Conservation (phyloP, 2,329 filamentous ascomycete species). For the Paramyrothecium sp. region DNA sequence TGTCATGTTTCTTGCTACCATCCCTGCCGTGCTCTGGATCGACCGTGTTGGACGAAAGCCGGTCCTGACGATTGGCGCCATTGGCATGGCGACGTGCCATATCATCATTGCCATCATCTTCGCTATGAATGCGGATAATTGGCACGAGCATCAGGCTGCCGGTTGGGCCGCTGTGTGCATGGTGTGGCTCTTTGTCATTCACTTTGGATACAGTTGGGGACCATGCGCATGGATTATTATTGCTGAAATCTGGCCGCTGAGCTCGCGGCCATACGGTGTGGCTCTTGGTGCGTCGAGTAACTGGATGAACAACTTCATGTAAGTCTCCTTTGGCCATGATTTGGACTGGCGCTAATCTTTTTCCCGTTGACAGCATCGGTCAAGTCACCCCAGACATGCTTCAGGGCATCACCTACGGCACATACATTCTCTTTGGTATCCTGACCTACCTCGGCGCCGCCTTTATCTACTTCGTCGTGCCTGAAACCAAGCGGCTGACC, state of each 20-base stretch:
- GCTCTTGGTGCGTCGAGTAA: conserved; percentile 65
- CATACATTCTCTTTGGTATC: conserved; percentile 69
- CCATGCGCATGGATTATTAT: conserved; percentile 74
- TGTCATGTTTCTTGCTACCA: conserved; percentile 66
- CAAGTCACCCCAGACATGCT: conserved; percentile 71
- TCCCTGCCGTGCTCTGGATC: conserved; percentile 65
- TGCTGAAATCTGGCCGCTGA: conserved; percentile 72
- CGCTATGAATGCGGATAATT: conserved; percentile 60
- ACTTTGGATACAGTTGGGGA: conserved; percentile 76
- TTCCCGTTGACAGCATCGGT: conserved; percentile 48
- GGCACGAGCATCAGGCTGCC: conserved; percentile 54
- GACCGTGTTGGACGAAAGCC: conserved; percentile 64
- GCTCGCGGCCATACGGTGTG: conserved; percentile 68
- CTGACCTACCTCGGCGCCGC: conserved; percentile 61
- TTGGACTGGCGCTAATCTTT: too few species aligned
- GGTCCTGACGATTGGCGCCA: conserved; percentile 60
- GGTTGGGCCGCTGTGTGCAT: conserved; percentile 69
- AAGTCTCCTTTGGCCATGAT: conserved; percentile 4
- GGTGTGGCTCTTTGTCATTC: conserved; percentile 73
- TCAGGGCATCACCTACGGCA: conserved; percentile 62
- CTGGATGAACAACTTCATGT: conserved; percentile 62
- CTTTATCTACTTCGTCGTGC: conserved; percentile 63
- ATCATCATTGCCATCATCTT: conserved; percentile 71
- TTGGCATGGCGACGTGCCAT: conserved; percentile 70
- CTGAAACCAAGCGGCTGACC: conserved; percentile 62